Base-by-base conservation (phyloP, 23 red algal genomes). In the Gracilaria domingensis region DNA sequence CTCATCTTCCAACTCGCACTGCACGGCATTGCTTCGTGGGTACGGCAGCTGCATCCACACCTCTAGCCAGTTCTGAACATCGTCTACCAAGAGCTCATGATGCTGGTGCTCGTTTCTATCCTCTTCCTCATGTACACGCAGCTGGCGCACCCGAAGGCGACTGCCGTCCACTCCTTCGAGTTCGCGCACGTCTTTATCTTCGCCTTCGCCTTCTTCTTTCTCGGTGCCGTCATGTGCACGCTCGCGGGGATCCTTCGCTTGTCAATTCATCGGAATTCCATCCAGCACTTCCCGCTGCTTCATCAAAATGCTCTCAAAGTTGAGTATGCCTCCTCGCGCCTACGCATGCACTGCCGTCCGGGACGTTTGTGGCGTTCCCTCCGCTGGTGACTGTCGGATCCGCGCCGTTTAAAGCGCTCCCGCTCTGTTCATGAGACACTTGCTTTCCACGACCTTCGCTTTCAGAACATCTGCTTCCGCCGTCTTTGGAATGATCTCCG, bases 171-270 rank as follows among this genome's bases (percentile, higher is more conserved):
- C 2, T 85, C 93, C 24, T 95, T 95, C 64, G 93, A 95, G 86
- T 81, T 86, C 12, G 93, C 93, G 1, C 93, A 95, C 67, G 23
- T 95, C 18, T 85, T 95, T 75, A 87, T 95, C 66, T 95, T 95
- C 35, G 39, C 88, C 20, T 56, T 95, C 53, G 85, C 93, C 30
- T 47, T 95, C 57, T 75, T 95, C 28, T 85, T 82, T 75, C 65
- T 58, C 62, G 12, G 81, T 71, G 84, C 59, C 26, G 85, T 95
- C 71, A 38, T 84, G 21, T 32, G 74, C 28, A 51, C 93, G 45
- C n/a, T 66, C 40, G 79, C 34, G 24, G 54, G 64, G 4, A 85
- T 59, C 54, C 75, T 95, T 0, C 36, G 24, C 37, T 64, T 93
- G 25, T 84, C 78, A 11, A 11, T 18, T 18, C 69, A 82, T 26